These are phyloP conservation scores for Clathrospora elynae DNA, from an alignment of 2,329 filamentous ascomycete genomes.

Conservation along the genomic window DNA sequence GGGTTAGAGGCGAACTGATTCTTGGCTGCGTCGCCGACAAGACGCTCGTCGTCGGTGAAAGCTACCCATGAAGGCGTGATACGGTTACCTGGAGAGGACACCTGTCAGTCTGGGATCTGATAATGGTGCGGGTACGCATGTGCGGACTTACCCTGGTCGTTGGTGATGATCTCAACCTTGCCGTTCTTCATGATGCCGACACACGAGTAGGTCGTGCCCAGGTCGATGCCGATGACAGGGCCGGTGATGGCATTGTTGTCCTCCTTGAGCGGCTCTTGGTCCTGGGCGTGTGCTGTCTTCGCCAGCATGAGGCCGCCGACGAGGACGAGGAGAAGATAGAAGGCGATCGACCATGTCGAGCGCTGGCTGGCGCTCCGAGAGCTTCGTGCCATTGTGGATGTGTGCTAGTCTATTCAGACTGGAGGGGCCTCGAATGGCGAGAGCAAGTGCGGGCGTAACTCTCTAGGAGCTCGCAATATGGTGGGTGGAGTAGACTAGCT, in stretches of 20 bases:
- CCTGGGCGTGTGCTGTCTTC: conserved; percentile 72
- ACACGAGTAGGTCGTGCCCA: conserved; percentile 94
- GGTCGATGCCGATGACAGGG: conserved; percentile 75
- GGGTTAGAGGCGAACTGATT: conserved; percentile 57
- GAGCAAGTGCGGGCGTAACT: conserved; percentile 28
- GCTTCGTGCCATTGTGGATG: conserved; percentile 61
- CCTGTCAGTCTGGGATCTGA: conserved; percentile 28
- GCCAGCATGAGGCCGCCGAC: conserved; percentile 83
- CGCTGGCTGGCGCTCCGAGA: conserved; percentile 70
- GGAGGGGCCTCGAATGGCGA: conserved; percentile 25
- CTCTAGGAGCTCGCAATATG: conserved; percentile 32
- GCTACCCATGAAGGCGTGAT: conserved; percentile 77
- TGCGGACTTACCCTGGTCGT: conserved; percentile 48
- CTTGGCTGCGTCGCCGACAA: conserved; percentile 84
- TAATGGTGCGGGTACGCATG: not conserved
- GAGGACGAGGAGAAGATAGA: conserved; percentile 90
- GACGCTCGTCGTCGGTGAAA: conserved; percentile 94
- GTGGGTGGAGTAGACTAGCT: conserved; percentile 30
- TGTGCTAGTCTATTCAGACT: conserved; percentile 26
- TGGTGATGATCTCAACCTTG: conserved; percentile 52
- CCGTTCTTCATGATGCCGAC: conserved; percentile 70
- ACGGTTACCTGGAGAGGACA: conserved; percentile 46
- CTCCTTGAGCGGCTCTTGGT: conserved; percentile 67
- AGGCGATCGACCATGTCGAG: conserved; percentile 84
- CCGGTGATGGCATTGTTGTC: conserved; percentile 59